These are phyloP conservation scores for Alectoria sarmentosa DNA, from an alignment of 495 filamentous ascomycete species.

Conservation along the genomic window DNA sequence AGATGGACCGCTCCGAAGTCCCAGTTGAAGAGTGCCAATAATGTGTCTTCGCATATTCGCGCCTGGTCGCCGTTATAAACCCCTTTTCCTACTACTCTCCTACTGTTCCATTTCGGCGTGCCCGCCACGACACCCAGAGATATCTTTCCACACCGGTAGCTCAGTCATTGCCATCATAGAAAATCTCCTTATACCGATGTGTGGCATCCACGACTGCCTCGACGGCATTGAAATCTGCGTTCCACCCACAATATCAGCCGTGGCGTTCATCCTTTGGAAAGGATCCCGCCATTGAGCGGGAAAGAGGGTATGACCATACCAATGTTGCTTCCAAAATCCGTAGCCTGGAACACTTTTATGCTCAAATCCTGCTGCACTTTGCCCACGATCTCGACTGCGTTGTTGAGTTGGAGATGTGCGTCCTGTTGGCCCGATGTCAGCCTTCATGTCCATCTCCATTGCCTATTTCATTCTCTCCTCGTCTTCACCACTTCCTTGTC, in stretches of 20 bases:
- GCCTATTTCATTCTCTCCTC: not conserved
- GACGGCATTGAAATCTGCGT: slow-evolving; percentile 67
- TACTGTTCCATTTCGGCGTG: not conserved
- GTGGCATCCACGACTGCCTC: slow-evolving; percentile 84
- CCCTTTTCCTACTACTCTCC: not conserved
- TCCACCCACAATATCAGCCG: not conserved
- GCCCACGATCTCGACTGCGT: slow-evolving; percentile 81
- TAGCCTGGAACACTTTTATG: slow-evolving; percentile 64
- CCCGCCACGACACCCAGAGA: not conserved
- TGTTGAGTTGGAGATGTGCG: slow-evolving; percentile 67
- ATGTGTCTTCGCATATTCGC: not conserved
- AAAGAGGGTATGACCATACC: slow-evolving; percentile 41
- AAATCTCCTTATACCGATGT: slow-evolving; percentile 74
- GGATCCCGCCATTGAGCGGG: not conserved
- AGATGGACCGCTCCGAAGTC: not conserved
- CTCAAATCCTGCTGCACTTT: slow-evolving; percentile 79
- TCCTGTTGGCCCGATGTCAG: slow-evolving; percentile 45
- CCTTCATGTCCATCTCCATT: not conserved
- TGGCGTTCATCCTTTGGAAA: not conserved
- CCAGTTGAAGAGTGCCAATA: not conserved
- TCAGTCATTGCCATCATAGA: slow-evolving; percentile 50
- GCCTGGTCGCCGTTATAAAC: not conserved
- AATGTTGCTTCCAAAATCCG: slow-evolving; percentile 69
- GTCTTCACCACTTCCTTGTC: not conserved
- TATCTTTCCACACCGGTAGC: not conserved